phyloP scores from a whole-genome alignment of 805 yeast genomes.

The Kodamaea hsintzibuensis region DNA sequence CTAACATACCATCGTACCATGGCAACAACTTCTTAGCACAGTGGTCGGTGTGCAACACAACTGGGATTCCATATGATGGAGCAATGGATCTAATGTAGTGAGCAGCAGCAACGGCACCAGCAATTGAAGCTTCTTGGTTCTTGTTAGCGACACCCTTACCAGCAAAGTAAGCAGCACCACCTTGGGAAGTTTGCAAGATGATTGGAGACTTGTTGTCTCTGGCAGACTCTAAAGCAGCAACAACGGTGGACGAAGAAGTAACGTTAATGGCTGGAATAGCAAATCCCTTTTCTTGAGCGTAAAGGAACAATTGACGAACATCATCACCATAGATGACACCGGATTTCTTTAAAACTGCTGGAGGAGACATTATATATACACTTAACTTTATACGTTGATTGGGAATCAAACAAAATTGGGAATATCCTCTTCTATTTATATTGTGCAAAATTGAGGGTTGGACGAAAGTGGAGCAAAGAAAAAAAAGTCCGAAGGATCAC shows the following conservation, averaged over 20 bases:
- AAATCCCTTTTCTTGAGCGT: constrained; percentile 89
- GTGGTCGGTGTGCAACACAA: constrained; percentile 95
- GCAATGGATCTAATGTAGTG: constrained; percentile 97
- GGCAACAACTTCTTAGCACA: constrained; percentile 98
- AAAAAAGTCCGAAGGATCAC: constrained; percentile 12
- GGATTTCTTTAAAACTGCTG: constrained; percentile 79
- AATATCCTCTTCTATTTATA: constrained; percentile 4
- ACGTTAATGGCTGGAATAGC: constrained; percentile 99
- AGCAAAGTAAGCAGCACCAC: constrained; percentile 99
- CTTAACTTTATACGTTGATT: neutral
- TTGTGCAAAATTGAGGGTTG: neutral
- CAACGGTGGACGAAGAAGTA: constrained; percentile 93
- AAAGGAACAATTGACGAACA: constrained; percentile 80
- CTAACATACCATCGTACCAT: constrained; percentile 98
- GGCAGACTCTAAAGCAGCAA: constrained; percentile 50
- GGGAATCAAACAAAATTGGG: neutral
- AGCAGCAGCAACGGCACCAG: constrained; percentile 96
- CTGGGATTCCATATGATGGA: constrained; percentile 95
- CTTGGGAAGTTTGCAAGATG: constrained; percentile 94
- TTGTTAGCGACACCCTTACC: constrained; percentile 97
- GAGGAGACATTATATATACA: constrained; percentile 50
- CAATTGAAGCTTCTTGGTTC: constrained; percentile 91
- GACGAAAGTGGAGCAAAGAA: constrained; percentile 3
- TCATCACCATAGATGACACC: constrained; percentile 99
- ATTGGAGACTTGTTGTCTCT: constrained; percentile 75